phyloP scores from a whole-genome alignment of 2,329 filamentous ascomycete species.

The Fusarium oligoseptatum region DNA sequence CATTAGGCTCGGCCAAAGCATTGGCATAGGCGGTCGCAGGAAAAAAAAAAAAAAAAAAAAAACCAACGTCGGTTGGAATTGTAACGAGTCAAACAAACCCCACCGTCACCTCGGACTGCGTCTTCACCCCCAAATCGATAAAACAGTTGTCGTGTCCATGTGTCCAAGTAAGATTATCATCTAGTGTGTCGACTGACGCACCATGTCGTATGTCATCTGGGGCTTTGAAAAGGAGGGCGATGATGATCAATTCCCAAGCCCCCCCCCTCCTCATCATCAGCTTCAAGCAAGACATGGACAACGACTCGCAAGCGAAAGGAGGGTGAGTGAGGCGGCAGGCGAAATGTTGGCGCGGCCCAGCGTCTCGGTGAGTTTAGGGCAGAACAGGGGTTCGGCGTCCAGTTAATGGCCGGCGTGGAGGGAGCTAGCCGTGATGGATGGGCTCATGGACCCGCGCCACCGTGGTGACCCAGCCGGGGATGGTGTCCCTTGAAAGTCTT shows the following conservation, averaged over 20 bases:
- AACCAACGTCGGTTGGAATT: background rate
- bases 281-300: constrained; percentile 21
- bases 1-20: constrained; percentile 8
- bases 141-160: constrained; percentile 7
- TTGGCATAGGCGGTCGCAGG: background rate
- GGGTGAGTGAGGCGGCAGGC: constrained; percentile 26
- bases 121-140: constrained; percentile 15
- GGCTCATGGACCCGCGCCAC: constrained; percentile 41
- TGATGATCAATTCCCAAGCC: constrained; percentile 27
- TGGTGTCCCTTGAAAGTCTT: constrained; percentile 23
- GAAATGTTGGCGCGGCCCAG: constrained; percentile 25
- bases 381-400: constrained; percentile 22
- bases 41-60: constrained; percentile 8
- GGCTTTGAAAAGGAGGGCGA: constrained; percentile 28
- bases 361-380: constrained; percentile 44
- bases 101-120: constrained; percentile 10
- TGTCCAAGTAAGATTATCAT: constrained; percentile 23
- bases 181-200: constrained; percentile 26
- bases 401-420: constrained; percentile 32
- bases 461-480: constrained; percentile 29
- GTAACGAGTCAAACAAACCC: constrained; percentile 15
- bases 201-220: constrained; percentile 37
- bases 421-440: constrained; percentile 31
- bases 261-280: constrained; percentile 28
- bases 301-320: constrained; percentile 31